phyloP scores from a whole-genome alignment of 345 rosid genomes.

The Lagerstroemia speciosa region DNA sequence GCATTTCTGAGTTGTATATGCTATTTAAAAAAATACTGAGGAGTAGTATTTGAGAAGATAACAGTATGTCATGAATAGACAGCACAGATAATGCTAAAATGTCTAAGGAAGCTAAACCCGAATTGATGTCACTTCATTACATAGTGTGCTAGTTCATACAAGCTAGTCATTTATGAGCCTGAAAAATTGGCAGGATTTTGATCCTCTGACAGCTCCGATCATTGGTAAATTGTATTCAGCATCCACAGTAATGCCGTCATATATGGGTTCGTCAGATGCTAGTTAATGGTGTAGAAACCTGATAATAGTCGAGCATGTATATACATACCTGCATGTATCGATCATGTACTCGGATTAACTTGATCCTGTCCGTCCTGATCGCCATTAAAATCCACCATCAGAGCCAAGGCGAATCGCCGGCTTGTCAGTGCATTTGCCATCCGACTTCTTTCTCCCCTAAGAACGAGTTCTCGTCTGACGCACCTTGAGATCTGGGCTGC shows the following conservation, averaged over 20 bases:
- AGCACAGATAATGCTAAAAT: background rate
- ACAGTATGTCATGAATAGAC: background rate
- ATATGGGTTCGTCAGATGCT: background rate
- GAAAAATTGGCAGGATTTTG: background rate
- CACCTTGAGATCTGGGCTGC: background rate
- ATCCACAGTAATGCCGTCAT: background rate
- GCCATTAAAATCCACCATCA: background rate
- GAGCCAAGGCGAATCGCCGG: background rate
- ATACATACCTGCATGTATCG: background rate
- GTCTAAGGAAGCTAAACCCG: background rate
- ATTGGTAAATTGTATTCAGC: background rate
- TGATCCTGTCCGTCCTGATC: too few species aligned
- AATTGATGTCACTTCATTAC: background rate
- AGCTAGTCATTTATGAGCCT: too few species aligned
- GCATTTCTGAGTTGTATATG: background rate
- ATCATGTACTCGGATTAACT: background rate
- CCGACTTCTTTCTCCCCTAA: background rate
- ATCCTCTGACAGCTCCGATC: too few species aligned
- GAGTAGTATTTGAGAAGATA: too few species aligned
- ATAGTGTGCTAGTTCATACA: background rate
- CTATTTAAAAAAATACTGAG: background rate
- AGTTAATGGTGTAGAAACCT: background rate
- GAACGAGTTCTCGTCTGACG: background rate
- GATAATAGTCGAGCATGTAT: background rate
- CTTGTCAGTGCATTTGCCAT: background rate